Conservation (phyloP, 2,329 filamentous ascomycete species). For the Pseudocercospora vitis region DNA sequence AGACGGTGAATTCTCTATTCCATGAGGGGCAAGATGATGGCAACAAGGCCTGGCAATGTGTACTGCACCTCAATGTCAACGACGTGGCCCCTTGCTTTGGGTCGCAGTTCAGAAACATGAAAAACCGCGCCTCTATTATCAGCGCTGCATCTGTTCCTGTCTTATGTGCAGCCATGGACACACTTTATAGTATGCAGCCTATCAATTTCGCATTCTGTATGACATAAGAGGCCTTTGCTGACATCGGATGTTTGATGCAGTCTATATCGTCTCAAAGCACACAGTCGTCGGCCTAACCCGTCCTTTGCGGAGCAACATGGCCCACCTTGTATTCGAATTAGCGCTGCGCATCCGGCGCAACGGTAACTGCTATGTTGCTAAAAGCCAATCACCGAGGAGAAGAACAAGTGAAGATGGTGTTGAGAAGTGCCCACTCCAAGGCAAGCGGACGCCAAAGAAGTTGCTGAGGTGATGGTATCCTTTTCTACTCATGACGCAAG, state of each 20-base stretch:
- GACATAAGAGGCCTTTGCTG: too few species aligned
- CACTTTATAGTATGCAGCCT: too few species aligned
- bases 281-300: background rate
- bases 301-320: background rate
- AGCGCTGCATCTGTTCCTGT: background rate
- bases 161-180: background rate
- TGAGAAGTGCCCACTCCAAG: background rate
- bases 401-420: background rate
- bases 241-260: too few species aligned
- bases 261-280: background rate
- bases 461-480: background rate
- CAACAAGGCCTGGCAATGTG: background rate
- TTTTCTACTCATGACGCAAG: background rate
- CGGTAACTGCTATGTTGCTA: background rate
- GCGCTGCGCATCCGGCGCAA: background rate
- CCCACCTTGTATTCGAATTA: background rate
- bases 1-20: background rate
- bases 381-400: background rate
- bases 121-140: background rate
- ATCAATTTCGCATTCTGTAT: too few species aligned
- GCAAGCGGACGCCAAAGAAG: background rate
- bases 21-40: constrained; percentile 13
- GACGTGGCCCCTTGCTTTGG: background rate
- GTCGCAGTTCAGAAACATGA: background rate
- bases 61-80: background rate